Conservation (phyloP, 2,329 filamentous ascomycete genomes). For the Xylariaceae sp. region DNA sequence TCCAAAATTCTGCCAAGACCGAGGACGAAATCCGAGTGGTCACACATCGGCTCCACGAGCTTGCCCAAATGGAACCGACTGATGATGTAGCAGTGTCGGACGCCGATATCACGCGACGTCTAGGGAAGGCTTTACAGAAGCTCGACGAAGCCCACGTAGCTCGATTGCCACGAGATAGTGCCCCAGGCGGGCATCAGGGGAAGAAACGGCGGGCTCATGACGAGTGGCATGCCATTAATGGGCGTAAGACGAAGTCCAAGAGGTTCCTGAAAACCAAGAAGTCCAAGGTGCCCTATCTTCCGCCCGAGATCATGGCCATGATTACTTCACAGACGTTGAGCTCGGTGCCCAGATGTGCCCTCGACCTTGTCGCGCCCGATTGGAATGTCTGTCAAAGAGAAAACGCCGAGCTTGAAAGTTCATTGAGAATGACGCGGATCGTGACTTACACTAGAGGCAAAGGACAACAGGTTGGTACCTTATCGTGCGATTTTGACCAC, state of each 20-base stretch:
- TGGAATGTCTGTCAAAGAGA: constrained; percentile 19
- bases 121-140: background rate
- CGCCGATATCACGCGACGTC: background rate
- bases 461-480: constrained; percentile 6
- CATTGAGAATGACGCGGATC: constrained; percentile 11
- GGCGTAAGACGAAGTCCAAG: background rate
- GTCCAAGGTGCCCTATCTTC: background rate
- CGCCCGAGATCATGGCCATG: constrained; percentile 9
- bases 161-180: background rate
- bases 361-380: constrained; percentile 24
- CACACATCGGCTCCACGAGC: background rate
- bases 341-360: constrained; percentile 15
- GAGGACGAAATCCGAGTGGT: background rate
- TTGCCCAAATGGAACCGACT: background rate
- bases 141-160: background rate
- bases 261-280: background rate
- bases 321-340: constrained; percentile 2
- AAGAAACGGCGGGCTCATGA: background rate
- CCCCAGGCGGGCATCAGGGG: background rate
- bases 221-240: background rate
- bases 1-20: background rate
- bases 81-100: background rate
- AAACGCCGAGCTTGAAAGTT: constrained; percentile 3
- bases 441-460: constrained; percentile 21
- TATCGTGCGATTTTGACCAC: constrained; percentile 15